Conservation (phyloP, 805 yeast genomes). For the Suhomyces pyralidae region DNA sequence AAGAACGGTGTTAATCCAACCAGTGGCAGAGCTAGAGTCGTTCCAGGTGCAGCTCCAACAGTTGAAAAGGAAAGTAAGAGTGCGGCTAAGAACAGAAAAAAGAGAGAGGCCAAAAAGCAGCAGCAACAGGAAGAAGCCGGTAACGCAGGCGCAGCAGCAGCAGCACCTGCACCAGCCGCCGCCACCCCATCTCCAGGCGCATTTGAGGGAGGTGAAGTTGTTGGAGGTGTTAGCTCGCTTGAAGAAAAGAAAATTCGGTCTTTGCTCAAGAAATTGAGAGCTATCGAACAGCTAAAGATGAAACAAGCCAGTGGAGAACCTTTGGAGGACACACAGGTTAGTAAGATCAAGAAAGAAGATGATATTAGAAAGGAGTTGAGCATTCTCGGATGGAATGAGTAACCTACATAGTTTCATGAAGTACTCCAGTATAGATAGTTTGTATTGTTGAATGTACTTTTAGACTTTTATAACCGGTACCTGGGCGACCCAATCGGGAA, state of each 20-base stretch:
- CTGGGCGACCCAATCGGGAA: conserved; percentile 3
- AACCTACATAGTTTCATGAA: conserved; percentile 2
- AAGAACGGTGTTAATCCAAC: conserved; percentile 20
- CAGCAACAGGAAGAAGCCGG: conserved; percentile 12
- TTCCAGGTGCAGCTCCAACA: conserved; percentile 58
- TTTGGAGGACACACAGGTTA: conserved; percentile 88
- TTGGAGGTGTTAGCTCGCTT: conserved; percentile 63
- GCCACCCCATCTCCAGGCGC: conserved; percentile 15
- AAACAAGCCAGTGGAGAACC: conserved; percentile 81
- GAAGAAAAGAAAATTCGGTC: conserved; percentile 94
- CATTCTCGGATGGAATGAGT: conserved; percentile 63
- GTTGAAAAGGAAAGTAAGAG: conserved; percentile 52
- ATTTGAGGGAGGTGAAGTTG: conserved; percentile 38
- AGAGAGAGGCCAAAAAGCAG: conserved; percentile 58
- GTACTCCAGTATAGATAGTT: background rate
- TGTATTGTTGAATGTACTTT: background rate
- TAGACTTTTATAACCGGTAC: background rate
- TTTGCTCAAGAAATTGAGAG: conserved; percentile 86
- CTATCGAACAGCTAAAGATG: conserved; percentile 86
- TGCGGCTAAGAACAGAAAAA: conserved; percentile 72
- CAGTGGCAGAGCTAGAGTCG: conserved; percentile 33
- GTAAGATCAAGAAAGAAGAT: conserved; percentile 84
- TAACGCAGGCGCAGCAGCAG: conserved; percentile 12
- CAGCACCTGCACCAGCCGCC: conserved; percentile 12
- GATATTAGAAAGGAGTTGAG: conserved; percentile 73